These are phyloP conservation scores for Venturia carpophila DNA, from an alignment of 2,329 filamentous ascomycete species.

Conservation along the genomic window DNA sequence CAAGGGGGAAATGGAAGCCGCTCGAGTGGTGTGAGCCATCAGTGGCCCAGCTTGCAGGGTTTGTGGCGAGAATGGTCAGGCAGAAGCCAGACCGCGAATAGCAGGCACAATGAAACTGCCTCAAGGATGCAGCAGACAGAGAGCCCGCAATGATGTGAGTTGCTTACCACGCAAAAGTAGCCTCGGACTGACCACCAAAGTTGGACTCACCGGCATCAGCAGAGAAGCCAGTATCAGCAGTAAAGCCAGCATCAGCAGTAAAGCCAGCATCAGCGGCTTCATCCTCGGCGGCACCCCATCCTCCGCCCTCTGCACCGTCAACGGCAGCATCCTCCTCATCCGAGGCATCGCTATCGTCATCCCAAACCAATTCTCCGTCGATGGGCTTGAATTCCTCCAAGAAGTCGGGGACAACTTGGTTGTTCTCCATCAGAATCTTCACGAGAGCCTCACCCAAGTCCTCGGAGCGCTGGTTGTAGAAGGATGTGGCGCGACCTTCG, in stretches of 20 bases:
- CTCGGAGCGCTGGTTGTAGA: slow-evolving; percentile 74
- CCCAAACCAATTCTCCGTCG: slow-evolving; percentile 43
- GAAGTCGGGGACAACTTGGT: slow-evolving; percentile 76
- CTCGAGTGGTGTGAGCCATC: background rate
- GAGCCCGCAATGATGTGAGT: background rate
- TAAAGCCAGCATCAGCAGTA: background rate
- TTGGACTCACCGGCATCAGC: background rate
- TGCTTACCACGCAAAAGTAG: background rate
- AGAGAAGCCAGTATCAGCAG: background rate
- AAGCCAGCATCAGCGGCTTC: slow-evolving; percentile 8
- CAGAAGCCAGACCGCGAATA: background rate
- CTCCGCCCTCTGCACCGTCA: slow-evolving; percentile 3
- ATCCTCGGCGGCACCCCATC: background rate
- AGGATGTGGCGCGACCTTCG: slow-evolving; percentile 74
- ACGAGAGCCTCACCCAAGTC: slow-evolving; percentile 66
- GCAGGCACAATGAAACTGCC: background rate
- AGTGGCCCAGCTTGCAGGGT: background rate
- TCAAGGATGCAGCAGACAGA: background rate
- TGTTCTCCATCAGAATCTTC: slow-evolving; percentile 72
- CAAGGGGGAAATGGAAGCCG: background rate
- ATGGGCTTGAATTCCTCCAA: slow-evolving; percentile 57
- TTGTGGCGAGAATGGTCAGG: background rate
- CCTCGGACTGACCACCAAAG: background rate
- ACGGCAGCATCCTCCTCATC: slow-evolving; percentile 36
- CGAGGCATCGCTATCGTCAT: slow-evolving; percentile 37